These are phyloP conservation scores for Aspergillus versicolor DNA, from an alignment of 2,329 filamentous ascomycete genomes.

Conservation along the genomic window DNA sequence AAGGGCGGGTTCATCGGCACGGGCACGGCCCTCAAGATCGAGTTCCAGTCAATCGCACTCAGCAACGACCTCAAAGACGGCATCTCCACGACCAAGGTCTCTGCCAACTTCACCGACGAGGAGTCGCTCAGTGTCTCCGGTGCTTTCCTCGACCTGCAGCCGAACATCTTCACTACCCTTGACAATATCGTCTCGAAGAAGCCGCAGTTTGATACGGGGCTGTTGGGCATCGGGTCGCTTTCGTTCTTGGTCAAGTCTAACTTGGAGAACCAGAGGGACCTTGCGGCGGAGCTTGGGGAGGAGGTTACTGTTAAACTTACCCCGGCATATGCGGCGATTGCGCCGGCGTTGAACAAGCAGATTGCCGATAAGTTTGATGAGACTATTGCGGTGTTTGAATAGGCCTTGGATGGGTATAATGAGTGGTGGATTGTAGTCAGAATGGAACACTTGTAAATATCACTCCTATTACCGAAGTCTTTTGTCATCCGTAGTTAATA, in stretches of 20 bases:
- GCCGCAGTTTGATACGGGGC: conserved; percentile 16
- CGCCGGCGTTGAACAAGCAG: conserved; percentile 16
- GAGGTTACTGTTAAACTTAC: conserved; percentile 17
- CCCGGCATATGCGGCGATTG: conserved; percentile 13
- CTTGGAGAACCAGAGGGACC: conserved; percentile 14
- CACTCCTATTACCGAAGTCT: too few species aligned
- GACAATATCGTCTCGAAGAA: conserved; percentile 20
- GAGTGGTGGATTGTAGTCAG: too few species aligned
- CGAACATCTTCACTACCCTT: conserved; percentile 18
- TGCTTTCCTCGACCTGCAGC: conserved; percentile 17
- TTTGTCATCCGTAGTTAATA: too few species aligned
- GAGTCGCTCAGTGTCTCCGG: conserved; percentile 16
- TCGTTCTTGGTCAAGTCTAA: conserved; percentile 17
- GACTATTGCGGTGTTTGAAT: conserved; percentile 15
- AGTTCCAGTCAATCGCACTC: conserved; percentile 13
- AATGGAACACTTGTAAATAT: too few species aligned
- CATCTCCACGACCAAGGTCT: conserved; percentile 6
- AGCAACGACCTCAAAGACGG: conserved; percentile 13
- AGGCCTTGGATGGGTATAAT: not conserved
- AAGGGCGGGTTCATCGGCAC: conserved; percentile 16
- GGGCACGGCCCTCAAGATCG: conserved; percentile 17
- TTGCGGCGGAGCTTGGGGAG: conserved; percentile 15
- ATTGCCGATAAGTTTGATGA: conserved; percentile 18
- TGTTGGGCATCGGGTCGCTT: conserved; percentile 19
- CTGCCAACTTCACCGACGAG: conserved; percentile 17